phyloP scores from a whole-genome alignment of 2,329 filamentous ascomycete species.

The Tympanopsis confertula region DNA sequence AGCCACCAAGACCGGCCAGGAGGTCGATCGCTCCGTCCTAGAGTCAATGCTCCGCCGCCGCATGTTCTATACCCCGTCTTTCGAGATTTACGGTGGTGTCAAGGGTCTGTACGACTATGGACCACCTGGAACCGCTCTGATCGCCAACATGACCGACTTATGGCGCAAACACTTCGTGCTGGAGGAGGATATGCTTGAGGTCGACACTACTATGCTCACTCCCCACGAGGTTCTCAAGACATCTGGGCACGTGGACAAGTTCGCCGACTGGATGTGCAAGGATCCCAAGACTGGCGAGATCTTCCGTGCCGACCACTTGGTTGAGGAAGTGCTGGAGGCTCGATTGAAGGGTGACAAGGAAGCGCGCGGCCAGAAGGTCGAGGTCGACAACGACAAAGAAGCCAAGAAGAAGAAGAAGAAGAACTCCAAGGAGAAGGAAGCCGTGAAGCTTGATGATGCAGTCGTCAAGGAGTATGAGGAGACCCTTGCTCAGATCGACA shows the following conservation, averaged over 20 bases:
- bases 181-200: slow-evolving; percentile 64
- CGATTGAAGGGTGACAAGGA: slow-evolving; percentile 85
- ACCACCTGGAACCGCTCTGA: slow-evolving; percentile 55
- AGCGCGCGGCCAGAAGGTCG: slow-evolving; percentile 72
- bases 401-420: slow-evolving; percentile 66
- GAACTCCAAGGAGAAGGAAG: slow-evolving; percentile 62
- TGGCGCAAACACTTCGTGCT: slow-evolving; percentile 69
- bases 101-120: slow-evolving; percentile 69
- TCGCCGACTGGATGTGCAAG: slow-evolving; percentile 98
- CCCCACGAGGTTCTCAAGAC: slow-evolving; percentile 91
- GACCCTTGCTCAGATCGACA: slow-evolving; percentile 84
- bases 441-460: slow-evolving; percentile 75
- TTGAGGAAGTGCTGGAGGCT: slow-evolving; percentile 83
- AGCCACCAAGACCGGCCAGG: slow-evolving; percentile 79
- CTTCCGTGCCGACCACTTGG: slow-evolving; percentile 87
- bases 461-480: slow-evolving; percentile 84
- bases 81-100: slow-evolving; percentile 88
- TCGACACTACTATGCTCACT: slow-evolving; percentile 82
- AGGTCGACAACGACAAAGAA: slow-evolving; percentile 60
- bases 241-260: slow-evolving; percentile 92
- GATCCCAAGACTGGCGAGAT: slow-evolving; percentile 97
- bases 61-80: slow-evolving; percentile 88
- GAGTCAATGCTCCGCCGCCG: slow-evolving; percentile 79
- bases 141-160: slow-evolving; percentile 58
- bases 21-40: slow-evolving; percentile 70